Percentiles rank a stretch among this genome's conserved stretches.
phyloP scores from a whole-genome alignment of 2,329 filamentous ascomycete genomes.

The Arthrobotrys entomopaga region DNA sequence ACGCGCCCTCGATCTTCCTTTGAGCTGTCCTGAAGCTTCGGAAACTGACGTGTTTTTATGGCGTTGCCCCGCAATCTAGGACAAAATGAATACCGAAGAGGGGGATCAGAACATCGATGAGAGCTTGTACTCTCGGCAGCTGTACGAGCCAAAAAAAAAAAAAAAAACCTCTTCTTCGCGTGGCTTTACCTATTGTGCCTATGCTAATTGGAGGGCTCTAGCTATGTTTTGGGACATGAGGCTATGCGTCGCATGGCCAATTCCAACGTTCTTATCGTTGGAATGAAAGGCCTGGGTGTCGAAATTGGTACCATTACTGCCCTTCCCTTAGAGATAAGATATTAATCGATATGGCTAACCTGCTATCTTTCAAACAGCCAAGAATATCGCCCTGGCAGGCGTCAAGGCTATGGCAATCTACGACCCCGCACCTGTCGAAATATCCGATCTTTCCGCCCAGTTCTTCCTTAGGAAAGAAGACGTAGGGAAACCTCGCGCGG shows the following conservation, averaged over 20 bases:
- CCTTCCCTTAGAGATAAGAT: neutral
- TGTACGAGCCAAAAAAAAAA: slow-evolving; percentile 68
- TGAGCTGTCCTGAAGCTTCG: slow-evolving; percentile 29
- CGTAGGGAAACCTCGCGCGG: slow-evolving; percentile 89
- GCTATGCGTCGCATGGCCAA: slow-evolving; percentile 99
- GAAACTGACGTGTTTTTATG: slow-evolving; percentile 48
- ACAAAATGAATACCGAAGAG: slow-evolving; percentile 52
- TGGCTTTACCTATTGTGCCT: neutral
- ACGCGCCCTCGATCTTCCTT: neutral
- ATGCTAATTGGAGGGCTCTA: slow-evolving; percentile 55
- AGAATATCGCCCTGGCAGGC: slow-evolving; percentile 96
- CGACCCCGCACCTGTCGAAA: slow-evolving; percentile 83
- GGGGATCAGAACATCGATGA: slow-evolving; percentile 69
- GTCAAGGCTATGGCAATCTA: slow-evolving; percentile 96
- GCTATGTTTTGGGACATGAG: slow-evolving; percentile 77
- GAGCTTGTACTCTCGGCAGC: slow-evolving; percentile 78
- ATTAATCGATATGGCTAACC: slow-evolving; percentile 9
- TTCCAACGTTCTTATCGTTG: slow-evolving; percentile 91
- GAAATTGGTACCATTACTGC: slow-evolving; percentile 72
- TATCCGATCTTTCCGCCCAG: slow-evolving; percentile 92
- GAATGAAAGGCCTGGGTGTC: slow-evolving; percentile 91
- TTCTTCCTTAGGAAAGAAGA: slow-evolving; percentile 93
- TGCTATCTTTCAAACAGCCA: slow-evolving; percentile 68
- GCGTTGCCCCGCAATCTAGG: slow-evolving; percentile 54
- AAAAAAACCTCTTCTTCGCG: neutral